Evolutionary conservation across 2,329 filamentous ascomycete genomes (phyloP).

Genomic region (Colletotrichum somersetense): DNA sequence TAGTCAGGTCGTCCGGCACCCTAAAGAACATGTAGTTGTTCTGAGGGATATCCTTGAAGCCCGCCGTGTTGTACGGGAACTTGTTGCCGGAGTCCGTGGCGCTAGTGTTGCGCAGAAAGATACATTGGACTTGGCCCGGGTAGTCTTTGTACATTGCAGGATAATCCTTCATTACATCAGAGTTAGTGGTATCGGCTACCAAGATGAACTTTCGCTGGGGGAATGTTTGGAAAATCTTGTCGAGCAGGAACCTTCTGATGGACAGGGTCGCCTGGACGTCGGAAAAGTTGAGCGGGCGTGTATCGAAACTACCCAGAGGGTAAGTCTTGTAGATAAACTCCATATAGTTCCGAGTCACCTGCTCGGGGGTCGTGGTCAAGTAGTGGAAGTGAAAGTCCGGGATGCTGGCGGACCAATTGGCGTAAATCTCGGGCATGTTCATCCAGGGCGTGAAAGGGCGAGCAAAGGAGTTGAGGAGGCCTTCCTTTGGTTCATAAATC

Average conservation of each 20-base stretch:
- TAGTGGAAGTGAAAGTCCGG: conserved; percentile 84
- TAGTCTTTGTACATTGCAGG: conserved; percentile 73
- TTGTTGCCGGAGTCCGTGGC: conserved; percentile 75
- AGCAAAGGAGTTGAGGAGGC: conserved; percentile 82
- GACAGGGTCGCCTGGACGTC: conserved; percentile 78
- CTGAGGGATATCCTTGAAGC: conserved; percentile 76
- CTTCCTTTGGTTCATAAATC: conserved; percentile 81
- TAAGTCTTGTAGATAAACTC: conserved; percentile 84
- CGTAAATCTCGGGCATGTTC: conserved; percentile 85
- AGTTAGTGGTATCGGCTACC: conserved; percentile 81
- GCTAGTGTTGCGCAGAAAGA: conserved; percentile 80
- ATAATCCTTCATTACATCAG: conserved; percentile 78
- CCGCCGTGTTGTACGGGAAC: conserved; percentile 81
- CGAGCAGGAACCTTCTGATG: conserved; percentile 77
- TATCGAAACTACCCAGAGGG: conserved; percentile 82
- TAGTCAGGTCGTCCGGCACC: conserved; percentile 75
- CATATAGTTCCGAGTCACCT: conserved; percentile 83
- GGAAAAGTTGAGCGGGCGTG: conserved; percentile 83
- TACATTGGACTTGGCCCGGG: conserved; percentile 81
- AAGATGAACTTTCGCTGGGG: conserved; percentile 81
- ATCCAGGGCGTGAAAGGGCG: conserved; percentile 78
- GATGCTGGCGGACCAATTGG: conserved; percentile 77
- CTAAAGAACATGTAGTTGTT: conserved; percentile 84
- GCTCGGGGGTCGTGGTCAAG: conserved; percentile 83
- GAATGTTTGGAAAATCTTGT: conserved; percentile 81